Evolutionary conservation across 257 asterid genomes (phyloP).

Genomic region (Capsicum pubescens): DNA sequence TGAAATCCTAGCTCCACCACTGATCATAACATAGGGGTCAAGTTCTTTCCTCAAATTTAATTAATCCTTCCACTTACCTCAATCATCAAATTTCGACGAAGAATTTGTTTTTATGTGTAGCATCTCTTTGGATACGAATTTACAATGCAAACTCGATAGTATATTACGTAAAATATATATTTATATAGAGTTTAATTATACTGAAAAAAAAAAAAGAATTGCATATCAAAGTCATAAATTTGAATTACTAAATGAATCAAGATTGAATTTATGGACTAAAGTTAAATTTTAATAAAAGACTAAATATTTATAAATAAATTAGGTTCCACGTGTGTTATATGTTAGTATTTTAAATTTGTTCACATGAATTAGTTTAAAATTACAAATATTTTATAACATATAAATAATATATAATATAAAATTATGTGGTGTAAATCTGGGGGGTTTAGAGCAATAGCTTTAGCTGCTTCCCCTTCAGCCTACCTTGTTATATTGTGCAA

Average conservation of each 20-base stretch:
- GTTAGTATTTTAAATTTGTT: too few relatives aligned
- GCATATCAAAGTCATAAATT: background rate
- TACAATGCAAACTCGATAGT: background rate
- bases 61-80: constrained; percentile 7
- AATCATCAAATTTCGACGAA: background rate
- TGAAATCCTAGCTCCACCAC: too few relatives aligned
- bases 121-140: background rate
- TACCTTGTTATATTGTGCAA: too few relatives aligned
- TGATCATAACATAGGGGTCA: constrained; percentile 36
- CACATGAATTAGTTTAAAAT: too few relatives aligned
- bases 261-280: background rate
- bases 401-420: too few relatives aligned
- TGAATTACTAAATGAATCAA: background rate
- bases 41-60: constrained; percentile 16
- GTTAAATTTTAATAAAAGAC: too few relatives aligned
- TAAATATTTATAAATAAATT: too few relatives aligned
- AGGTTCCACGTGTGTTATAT: too few relatives aligned
- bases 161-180: background rate
- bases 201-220: background rate
- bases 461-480: too few relatives aligned
- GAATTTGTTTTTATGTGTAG: background rate
- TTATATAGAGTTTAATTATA: background rate
- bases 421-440: too few relatives aligned
- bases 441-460: too few relatives aligned
- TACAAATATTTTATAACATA: too few relatives aligned